Conservation (phyloP, 495 filamentous ascomycete species). For the Ramalina peruviana region DNA sequence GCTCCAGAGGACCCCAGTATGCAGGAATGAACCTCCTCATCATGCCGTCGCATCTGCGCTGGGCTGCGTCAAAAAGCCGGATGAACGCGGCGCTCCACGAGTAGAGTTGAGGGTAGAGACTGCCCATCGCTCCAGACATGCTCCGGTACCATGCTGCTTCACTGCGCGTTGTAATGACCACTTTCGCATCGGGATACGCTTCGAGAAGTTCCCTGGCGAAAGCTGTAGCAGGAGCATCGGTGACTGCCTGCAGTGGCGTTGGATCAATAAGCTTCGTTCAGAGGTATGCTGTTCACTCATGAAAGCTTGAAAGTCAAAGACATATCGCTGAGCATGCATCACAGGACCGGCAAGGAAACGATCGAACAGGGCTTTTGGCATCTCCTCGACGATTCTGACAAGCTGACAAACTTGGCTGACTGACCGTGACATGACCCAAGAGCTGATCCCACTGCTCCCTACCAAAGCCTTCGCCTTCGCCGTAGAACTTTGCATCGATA, state of each 20-base stretch:
- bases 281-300: too few relatives aligned
- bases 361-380: too few relatives aligned
- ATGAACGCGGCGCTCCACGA: too few relatives aligned
- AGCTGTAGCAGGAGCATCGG: conserved; percentile 51
- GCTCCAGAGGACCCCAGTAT: too few relatives aligned
- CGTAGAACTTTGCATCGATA: conserved; percentile 48
- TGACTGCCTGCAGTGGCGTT: conserved; percentile 32
- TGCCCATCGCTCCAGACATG: too few relatives aligned
- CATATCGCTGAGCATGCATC: background rate
- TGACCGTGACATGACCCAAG: conserved; percentile 45
- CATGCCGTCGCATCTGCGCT: too few relatives aligned
- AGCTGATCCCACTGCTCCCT: conserved; percentile 55
- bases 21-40: too few relatives aligned
- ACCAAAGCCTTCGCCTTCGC: conserved; percentile 42
- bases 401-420: background rate
- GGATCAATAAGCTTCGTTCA: too few relatives aligned
- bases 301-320: background rate
- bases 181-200: conserved; percentile 23
- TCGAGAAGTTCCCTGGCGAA: conserved; percentile 55
- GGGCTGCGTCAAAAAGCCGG: too few relatives aligned
- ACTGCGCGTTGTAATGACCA: conserved; percentile 13
- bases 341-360: too few relatives aligned
- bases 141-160: conserved; percentile 9
- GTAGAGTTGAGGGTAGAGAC: too few relatives aligned
- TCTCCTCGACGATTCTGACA: too few relatives aligned